These are phyloP conservation scores for Leptographium wingfieldii DNA, from an alignment of 2,329 filamentous ascomycete genomes.

Conservation along the genomic window DNA sequence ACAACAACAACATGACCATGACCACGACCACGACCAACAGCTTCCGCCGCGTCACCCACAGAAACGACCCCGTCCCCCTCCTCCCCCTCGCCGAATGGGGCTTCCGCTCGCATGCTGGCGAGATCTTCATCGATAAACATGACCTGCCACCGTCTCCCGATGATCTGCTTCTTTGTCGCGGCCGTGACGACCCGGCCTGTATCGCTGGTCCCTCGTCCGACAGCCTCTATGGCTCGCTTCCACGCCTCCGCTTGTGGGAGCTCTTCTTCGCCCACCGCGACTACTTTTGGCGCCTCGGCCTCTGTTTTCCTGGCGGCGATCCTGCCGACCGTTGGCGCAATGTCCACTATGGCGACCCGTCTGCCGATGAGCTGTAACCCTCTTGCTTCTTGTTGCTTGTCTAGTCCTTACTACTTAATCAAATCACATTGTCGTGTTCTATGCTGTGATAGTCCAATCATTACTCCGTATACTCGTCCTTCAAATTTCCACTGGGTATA, in stretches of 20 bases:
- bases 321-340: conserved; percentile 52
- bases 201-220: conserved; percentile 45
- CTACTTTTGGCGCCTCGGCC: conserved; percentile 87
- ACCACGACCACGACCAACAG: not conserved
- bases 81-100: conserved; percentile 82
- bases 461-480: not conserved
- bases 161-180: conserved; percentile 61
- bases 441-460: no score
- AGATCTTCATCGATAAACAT: conserved; percentile 70
- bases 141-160: conserved; percentile 52
- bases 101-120: conserved; percentile 71
- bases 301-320: conserved; percentile 76
- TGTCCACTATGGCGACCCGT: conserved; percentile 25
- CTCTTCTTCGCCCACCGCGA: conserved; percentile 88
- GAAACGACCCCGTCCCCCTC: conserved; percentile 76
- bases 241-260: conserved; percentile 72
- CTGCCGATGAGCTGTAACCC: conserved; percentile 7
- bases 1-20: not conserved
- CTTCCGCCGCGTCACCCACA: conserved; percentile 75
- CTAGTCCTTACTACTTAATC: no score
- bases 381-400: not conserved
- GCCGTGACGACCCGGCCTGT: conserved; percentile 59
- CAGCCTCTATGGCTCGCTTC: conserved; percentile 21
- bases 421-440: no score
- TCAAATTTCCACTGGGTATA: not conserved